Conservation (phyloP, 441 rosid species). For the Corymbia calophylla region DNA sequence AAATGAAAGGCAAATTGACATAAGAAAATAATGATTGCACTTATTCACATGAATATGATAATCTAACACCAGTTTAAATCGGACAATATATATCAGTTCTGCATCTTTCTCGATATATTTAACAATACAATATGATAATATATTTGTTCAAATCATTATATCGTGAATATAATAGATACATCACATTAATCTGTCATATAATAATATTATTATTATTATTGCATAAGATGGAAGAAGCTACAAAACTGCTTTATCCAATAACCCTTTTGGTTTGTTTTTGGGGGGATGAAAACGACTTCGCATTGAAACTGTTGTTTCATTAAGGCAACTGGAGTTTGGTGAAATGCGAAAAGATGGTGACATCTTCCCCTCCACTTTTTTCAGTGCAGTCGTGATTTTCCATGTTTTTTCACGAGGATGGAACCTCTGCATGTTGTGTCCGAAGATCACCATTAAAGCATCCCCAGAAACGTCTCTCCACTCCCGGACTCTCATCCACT, state of each 20-base stretch:
- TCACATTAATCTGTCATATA: not conserved
- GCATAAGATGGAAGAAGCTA: not conserved
- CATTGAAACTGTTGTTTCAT: not conserved
- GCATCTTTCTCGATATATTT: not conserved
- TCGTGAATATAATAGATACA: not conserved
- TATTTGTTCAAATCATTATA: not conserved
- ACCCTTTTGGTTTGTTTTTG: not conserved
- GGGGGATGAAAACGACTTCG: not conserved
- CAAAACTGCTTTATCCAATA: not conserved
- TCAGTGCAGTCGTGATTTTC: conserved; percentile 19
- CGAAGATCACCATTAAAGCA: not conserved
- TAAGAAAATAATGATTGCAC: not conserved
- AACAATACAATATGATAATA: not conserved
- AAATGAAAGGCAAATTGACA: not conserved
- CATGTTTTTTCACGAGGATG: conserved; percentile 19
- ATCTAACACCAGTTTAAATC: not conserved
- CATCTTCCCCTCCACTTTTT: conserved; percentile 1
- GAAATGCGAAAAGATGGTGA: not conserved
- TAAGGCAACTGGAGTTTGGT: not conserved
- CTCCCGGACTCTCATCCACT: not conserved
- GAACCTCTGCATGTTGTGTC: conserved; percentile 10
- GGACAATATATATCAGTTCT: not conserved
- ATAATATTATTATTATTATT: not conserved
- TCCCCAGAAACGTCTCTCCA: not conserved
- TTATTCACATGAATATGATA: not conserved